Evolutionary conservation across 306 rosid species (phyloP).

Genomic region (Ceratonia siliqua): DNA sequence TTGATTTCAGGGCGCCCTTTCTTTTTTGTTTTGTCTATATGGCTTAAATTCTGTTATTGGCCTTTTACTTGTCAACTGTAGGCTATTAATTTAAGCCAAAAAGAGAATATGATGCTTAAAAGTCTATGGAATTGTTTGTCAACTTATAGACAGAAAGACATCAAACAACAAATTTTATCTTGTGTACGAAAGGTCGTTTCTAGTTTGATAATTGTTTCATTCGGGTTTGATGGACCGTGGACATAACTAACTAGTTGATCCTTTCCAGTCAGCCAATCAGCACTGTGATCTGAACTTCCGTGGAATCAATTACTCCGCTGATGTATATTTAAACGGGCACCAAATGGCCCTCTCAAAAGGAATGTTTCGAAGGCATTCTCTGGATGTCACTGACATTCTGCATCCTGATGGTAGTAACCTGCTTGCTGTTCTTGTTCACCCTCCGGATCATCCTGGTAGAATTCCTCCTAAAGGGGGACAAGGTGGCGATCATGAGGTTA

Average conservation of each 20-base stretch:
- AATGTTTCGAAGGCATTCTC: constrained; percentile 89
- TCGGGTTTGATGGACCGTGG: constrained; percentile 17
- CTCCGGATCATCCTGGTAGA: constrained; percentile 94
- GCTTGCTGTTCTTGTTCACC: constrained; percentile 94
- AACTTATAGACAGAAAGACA: background rate
- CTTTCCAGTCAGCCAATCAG: constrained; percentile 64
- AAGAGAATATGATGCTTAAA: background rate
- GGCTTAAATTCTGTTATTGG: background rate
- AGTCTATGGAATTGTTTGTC: constrained; percentile 10
- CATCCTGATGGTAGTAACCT: constrained; percentile 67
- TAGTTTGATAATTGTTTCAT: constrained; percentile 4
- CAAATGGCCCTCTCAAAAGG: constrained; percentile 69
- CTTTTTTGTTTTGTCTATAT: background rate
- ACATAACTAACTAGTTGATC: constrained; percentile 22
- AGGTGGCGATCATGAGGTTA: constrained; percentile 98
- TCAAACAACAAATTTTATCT: background rate
- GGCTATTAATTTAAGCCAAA: constrained; percentile 1
- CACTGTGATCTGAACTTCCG: constrained; percentile 87
- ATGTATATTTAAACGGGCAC: constrained; percentile 82
- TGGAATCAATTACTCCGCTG: constrained; percentile 85
- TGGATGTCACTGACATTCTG: constrained; percentile 79
- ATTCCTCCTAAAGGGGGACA: constrained; percentile 85
- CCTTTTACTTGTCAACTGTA: background rate
- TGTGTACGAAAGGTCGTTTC: background rate
- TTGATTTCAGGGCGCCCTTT: background rate